A percentile compares a stretch with the other conserved stretches of the same genome.
These are phyloP conservation scores for Phytophthora pisi DNA, from an alignment of 352 stramenopile genomes.

Conservation along the genomic window DNA sequence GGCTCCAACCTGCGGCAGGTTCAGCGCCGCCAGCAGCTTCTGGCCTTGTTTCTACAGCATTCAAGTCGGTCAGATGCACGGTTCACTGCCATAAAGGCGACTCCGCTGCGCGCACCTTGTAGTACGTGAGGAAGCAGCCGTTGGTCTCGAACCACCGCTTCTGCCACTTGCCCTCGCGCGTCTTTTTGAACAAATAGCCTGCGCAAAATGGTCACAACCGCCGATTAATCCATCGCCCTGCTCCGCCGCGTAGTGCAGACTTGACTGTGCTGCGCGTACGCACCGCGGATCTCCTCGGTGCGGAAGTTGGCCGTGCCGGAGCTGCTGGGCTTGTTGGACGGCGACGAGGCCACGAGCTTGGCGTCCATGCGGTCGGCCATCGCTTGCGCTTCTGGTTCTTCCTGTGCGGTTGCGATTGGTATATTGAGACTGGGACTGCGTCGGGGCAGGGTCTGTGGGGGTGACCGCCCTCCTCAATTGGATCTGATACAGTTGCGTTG, in stretches of 20 bases:
- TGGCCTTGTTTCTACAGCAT: conserved; percentile 83
- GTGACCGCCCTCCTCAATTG: conserved; percentile 10
- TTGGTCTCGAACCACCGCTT: conserved; percentile 99
- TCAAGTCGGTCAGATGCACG: neutral
- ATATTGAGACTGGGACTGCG: conserved; percentile 23
- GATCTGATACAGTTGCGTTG: neutral
- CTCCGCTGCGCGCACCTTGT: conserved; percentile 86
- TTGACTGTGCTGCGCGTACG: neutral
- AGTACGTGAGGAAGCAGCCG: conserved; percentile 98
- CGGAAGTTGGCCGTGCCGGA: conserved; percentile 73
- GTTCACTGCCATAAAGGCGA: neutral
- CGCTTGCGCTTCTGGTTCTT: conserved; percentile 18
- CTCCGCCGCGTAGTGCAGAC: neutral
- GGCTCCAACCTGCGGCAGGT: conserved; percentile 92
- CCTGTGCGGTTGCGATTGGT: conserved; percentile 20
- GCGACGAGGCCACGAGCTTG: conserved; percentile 55
- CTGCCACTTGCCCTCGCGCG: conserved; percentile 95
- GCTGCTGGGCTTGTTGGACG: conserved; percentile 49
- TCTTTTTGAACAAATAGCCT: conserved; percentile 95
- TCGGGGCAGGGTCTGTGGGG: conserved; percentile 3
- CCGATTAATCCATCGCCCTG: conserved; percentile 6
- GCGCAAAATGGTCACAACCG: conserved; percentile 8
- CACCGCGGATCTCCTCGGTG: conserved; percentile 74
- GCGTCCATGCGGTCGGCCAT: conserved; percentile 40
- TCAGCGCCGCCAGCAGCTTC: conserved; percentile 94